Evolutionary conservation across 345 rosid species (phyloP).

Genomic region (Eucalyptus cladocalyx): DNA sequence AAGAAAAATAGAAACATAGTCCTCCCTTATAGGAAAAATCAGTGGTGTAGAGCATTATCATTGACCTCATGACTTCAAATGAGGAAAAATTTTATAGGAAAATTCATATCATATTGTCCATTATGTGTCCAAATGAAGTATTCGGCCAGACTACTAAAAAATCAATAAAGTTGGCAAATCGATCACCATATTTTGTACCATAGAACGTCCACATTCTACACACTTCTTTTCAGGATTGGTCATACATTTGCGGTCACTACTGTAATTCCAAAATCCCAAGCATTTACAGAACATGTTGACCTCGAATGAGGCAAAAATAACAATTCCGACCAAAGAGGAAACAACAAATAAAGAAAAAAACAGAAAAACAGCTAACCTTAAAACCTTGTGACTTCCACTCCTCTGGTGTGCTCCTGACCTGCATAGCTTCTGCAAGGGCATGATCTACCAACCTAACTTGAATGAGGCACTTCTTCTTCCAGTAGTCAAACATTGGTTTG

Average conservation of each 20-base stretch:
- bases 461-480: conserved; percentile 12
- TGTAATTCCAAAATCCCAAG: neutral
- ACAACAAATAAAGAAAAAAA: neutral
- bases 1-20: neutral
- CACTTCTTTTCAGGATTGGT: neutral
- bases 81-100: neutral
- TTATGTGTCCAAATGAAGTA: neutral
- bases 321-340: neutral
- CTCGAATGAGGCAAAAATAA: neutral
- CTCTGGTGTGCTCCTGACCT: conserved; percentile 26
- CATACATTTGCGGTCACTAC: neutral
- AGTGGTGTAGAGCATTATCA: neutral
- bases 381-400: conserved; percentile 34
- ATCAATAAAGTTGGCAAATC: neutral
- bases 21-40: neutral
- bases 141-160: neutral
- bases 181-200: neutral
- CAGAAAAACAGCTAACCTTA: conserved; percentile 10
- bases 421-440: conserved; percentile 23
- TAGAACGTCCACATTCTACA: neutral
- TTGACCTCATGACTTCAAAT: neutral
- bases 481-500: conserved; percentile 12
- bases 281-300: neutral
- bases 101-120: neutral
- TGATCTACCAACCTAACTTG: conserved; percentile 21